phyloP scores from a whole-genome alignment of 1,284 basidiomycete genomes.

The Rhodotorula sp. region DNA sequence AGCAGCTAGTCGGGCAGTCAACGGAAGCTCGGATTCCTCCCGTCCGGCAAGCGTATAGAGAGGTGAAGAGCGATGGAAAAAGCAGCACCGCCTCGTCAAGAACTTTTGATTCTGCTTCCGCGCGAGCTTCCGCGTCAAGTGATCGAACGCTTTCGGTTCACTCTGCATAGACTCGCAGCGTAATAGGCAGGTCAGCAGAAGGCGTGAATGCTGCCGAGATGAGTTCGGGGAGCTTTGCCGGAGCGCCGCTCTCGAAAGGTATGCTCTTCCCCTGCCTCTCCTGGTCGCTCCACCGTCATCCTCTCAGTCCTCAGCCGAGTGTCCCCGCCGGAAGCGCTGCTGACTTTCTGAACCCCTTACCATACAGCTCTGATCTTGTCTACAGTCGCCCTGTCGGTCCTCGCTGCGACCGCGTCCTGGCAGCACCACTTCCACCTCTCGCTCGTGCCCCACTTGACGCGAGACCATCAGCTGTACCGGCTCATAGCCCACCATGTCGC shows the following conservation, averaged over 20 bases:
- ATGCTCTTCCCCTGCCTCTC: not conserved
- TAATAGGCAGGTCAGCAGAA: not conserved
- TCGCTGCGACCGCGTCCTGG: conserved; percentile 58
- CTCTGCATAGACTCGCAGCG: too few species aligned
- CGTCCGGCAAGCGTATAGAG: too few species aligned
- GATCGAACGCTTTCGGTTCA: too few species aligned
- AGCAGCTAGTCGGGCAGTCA: too few species aligned
- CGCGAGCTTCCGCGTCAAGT: too few species aligned
- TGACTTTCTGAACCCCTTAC: not conserved
- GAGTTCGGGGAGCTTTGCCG: conserved; percentile 38
- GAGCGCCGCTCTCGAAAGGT: conserved; percentile 78
- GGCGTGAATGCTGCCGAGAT: conserved; percentile 5
- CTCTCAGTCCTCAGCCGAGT: not conserved
- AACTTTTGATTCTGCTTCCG: too few species aligned
- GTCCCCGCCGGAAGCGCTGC: not conserved
- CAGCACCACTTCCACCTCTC: conserved; percentile 81
- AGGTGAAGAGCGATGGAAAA: too few species aligned
- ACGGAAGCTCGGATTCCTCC: too few species aligned
- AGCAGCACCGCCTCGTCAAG: too few species aligned
- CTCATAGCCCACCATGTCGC: conserved; percentile 70
- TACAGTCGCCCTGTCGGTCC: conserved; percentile 65
- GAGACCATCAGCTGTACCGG: conserved; percentile 71
- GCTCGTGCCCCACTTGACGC: conserved; percentile 50
- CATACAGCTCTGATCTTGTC: conserved; percentile 72
- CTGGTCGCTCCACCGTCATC: conserved; percentile 6